Conservation (phyloP, 805 yeast species). For the Lipomyces lipofer region DNA sequence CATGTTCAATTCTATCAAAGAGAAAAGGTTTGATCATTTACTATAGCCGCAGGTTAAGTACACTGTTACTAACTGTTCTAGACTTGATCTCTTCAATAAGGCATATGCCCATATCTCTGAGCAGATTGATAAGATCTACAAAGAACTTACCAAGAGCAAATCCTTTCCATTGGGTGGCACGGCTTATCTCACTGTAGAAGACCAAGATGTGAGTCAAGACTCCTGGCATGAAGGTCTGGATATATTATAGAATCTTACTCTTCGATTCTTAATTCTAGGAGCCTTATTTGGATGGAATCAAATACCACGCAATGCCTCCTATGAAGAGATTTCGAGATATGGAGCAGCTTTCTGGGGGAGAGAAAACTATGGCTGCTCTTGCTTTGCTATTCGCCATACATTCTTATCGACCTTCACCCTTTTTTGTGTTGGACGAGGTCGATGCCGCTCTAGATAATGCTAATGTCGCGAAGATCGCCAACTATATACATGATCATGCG, state of each 20-base stretch:
- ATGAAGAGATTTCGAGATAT: slow-evolving; percentile 89
- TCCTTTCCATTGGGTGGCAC: slow-evolving; percentile 85
- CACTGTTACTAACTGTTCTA: slow-evolving; percentile 7
- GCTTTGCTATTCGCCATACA: slow-evolving; percentile 91
- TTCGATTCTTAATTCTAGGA: slow-evolving; percentile 42
- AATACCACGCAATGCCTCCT: slow-evolving; percentile 95
- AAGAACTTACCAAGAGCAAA: slow-evolving; percentile 75
- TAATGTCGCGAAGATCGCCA: slow-evolving; percentile 84
- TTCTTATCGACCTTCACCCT: slow-evolving; percentile 89
- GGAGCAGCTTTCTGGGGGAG: slow-evolving; percentile 94
- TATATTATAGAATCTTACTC: background rate
- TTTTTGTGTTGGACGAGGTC: slow-evolving; percentile 94
- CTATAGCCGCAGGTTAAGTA: too few relatives aligned
- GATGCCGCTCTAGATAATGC: slow-evolving; percentile 95
- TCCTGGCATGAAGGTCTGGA: too few relatives aligned
- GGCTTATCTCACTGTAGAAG: slow-evolving; percentile 84
- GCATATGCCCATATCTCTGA: slow-evolving; percentile 77
- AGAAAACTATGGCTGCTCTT: slow-evolving; percentile 92
- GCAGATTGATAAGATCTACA: slow-evolving; percentile 73
- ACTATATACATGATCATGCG: slow-evolving; percentile 72
- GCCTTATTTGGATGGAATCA: slow-evolving; percentile 80
- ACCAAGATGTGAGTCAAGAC: slow-evolving; percentile 55
- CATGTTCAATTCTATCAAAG: slow-evolving; percentile 60
- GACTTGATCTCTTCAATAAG: slow-evolving; percentile 56
- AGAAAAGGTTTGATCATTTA: slow-evolving; percentile 47